Evolutionary conservation across 225 moss, liverwort and hornwort genomes (phyloP), one percentile per base, ranked within the genome.

Genomic region (Pseudisothecium myosuroides): DNA sequence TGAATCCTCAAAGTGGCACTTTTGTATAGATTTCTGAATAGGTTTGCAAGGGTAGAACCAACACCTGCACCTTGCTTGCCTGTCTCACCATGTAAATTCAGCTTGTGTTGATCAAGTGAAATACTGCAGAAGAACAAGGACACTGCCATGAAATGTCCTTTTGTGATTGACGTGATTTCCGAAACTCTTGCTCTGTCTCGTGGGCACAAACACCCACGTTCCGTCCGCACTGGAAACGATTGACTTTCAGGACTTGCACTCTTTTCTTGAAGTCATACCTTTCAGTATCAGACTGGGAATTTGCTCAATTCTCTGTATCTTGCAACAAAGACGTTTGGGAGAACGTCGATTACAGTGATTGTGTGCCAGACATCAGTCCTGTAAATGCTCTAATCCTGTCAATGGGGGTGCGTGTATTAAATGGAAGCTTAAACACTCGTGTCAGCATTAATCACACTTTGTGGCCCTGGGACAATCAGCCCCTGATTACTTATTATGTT

Each of bases 21-120:
- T 92, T 89, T 92, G 92, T 92, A 92, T 91, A 92, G 89, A 89
- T 89, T 73, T 81, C 87, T 89, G 87, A 85, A 65, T 24, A 89
- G 87, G 78, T 71, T 81, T 32, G 83, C 79, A 54, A 72, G 76
- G 67, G 68, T 87, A 84, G 87, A 69, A 66, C 80, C 75, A 88
- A 68, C 37, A 34, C 61, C 77, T 31, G 28, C 67, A 27, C 62
- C 47, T 58, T 47, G n/a, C 83, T 75, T 39, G 86, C 82, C 77
- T 19, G 81, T 50, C 81, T 54, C 63, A 75, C 71, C 82, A 65
- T 92, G 92, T 92, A 92, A 87, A 91, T 87, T 89, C 77, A 89
- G 89, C 78, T 84, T 16, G 78, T 55, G 67, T 58, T 89, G 87
- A 81, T 87, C 68, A 28, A 60, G 83, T 79, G 66, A 87, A 88